phyloP scores from a whole-genome alignment of 495 filamentous ascomycete genomes.

The Hyphodiscus hymeniophilus region DNA sequence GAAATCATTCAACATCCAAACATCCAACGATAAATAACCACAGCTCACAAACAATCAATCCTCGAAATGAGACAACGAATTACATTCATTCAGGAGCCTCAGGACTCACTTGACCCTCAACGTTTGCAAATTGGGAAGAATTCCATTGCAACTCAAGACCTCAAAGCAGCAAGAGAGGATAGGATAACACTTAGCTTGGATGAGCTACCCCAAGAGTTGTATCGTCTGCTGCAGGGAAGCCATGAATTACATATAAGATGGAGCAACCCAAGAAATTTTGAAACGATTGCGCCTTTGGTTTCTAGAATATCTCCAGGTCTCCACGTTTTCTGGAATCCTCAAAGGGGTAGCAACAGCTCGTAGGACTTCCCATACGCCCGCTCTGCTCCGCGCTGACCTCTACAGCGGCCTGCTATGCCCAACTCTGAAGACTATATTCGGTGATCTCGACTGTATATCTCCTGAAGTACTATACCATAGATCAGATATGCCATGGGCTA shows the following conservation, averaged over 20 bases:
- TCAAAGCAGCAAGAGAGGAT: constrained; percentile 69
- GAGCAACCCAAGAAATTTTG: constrained; percentile 50
- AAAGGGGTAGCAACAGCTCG: constrained; percentile 28
- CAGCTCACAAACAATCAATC: not conserved
- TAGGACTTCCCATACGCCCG: constrained; percentile 11
- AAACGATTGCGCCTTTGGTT: constrained; percentile 56
- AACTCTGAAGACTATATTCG: constrained; percentile 54
- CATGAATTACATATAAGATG: constrained; percentile 79
- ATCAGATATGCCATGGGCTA: constrained; percentile 5
- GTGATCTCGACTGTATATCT: constrained; percentile 42
- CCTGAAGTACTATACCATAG: constrained; percentile 34
- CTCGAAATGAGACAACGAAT: constrained; percentile 73
- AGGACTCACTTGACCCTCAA: constrained; percentile 52
- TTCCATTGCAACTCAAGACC: constrained; percentile 44
- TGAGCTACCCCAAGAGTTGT: constrained; percentile 66
- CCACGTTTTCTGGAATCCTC: constrained; percentile 71
- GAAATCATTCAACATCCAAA: too few relatives aligned
- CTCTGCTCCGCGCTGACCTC: not conserved
- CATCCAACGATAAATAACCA: not conserved
- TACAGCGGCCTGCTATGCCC: constrained; percentile 43
- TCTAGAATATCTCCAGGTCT: constrained; percentile 72
- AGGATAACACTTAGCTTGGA: constrained; percentile 62
- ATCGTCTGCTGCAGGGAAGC: constrained; percentile 50
- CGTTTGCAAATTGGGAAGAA: constrained; percentile 42
- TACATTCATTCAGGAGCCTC: constrained; percentile 63